These are phyloP conservation scores for Corynespora cassiicola DNA, from an alignment of 2,329 filamentous ascomycete species.

Conservation along the genomic window DNA sequence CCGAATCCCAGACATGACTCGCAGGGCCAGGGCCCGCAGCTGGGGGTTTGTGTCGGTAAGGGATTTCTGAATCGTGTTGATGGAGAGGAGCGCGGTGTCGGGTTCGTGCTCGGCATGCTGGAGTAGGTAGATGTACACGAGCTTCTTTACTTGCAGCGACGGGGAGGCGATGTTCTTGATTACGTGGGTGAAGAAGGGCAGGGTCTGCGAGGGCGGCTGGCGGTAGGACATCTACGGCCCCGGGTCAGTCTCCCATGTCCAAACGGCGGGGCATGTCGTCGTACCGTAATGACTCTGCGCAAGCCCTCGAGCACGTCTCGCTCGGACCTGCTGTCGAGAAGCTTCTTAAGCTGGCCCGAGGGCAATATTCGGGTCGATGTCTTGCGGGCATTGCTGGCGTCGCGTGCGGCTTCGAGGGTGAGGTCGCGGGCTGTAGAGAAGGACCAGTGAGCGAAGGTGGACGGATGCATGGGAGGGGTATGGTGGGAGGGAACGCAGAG, in stretches of 20 bases:
- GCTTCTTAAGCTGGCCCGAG: constrained; percentile 87
- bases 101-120: constrained; percentile 96
- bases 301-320: constrained; percentile 91
- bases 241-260: constrained; percentile 17
- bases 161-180: constrained; percentile 97
- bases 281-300: constrained; percentile 84
- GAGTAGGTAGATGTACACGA: constrained; percentile 97
- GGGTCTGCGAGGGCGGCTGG: constrained; percentile 70
- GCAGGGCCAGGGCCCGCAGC: constrained; percentile 87
- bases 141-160: constrained; percentile 93
- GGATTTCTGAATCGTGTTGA: constrained; percentile 99
- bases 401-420: constrained; percentile 94
- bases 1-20: constrained; percentile 97
- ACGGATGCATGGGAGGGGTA: constrained; percentile 39
- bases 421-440: constrained; percentile 81
- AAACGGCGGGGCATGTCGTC: constrained; percentile 24
- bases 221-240: constrained; percentile 96
- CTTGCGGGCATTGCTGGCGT: constrained; percentile 68
- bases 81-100: constrained; percentile 91
- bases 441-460: constrained; percentile 47
- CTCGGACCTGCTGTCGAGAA: constrained; percentile 92
- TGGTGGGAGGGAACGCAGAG: constrained; percentile 1
- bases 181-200: constrained; percentile 95
- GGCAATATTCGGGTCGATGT: constrained; percentile 71
- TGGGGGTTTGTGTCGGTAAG: constrained; percentile 91